Conservation (phyloP, 164 flowering plant genomes). For the Liriodendron chinense region DNA sequence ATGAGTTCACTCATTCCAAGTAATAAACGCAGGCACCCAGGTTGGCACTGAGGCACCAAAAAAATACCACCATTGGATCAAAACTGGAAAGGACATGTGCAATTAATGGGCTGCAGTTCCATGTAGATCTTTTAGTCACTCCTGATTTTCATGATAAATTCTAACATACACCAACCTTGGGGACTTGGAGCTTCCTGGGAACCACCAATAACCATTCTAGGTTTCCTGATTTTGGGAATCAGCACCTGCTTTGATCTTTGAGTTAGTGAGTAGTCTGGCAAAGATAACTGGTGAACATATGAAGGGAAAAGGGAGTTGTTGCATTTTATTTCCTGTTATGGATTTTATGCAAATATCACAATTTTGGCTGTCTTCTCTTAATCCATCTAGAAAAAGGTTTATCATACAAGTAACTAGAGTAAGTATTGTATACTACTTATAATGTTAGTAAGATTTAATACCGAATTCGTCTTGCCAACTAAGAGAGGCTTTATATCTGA, state of each 20-base stretch:
- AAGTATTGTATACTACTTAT: no score
- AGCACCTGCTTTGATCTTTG: slow-evolving; percentile 63
- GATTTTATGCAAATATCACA: background rate
- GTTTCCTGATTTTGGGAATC: slow-evolving; percentile 76
- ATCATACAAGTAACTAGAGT: background rate
- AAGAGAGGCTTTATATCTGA: no score
- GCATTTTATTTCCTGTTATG: background rate
- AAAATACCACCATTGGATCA: no score
- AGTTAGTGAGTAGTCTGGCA: slow-evolving; percentile 79
- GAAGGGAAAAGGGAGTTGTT: slow-evolving; percentile 39
- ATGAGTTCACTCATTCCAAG: no score
- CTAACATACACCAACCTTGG: slow-evolving; percentile 14
- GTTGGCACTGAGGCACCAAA: no score
- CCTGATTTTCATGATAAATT: no score
- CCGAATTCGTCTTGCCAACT: no score
- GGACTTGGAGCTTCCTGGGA: slow-evolving; percentile 72
- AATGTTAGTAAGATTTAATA: no score
- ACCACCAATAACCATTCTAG: slow-evolving; percentile 58
- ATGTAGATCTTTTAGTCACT: no score
- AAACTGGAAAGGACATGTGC: no score
- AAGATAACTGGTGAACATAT: slow-evolving; percentile 94
- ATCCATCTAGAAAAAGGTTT: background rate
- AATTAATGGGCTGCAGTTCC: no score
- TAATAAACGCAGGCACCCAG: no score
- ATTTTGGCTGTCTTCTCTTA: background rate